These are phyloP conservation scores for Crithidia bombi DNA, from an alignment of 208 protist genomes.

Conservation along the genomic window DNA sequence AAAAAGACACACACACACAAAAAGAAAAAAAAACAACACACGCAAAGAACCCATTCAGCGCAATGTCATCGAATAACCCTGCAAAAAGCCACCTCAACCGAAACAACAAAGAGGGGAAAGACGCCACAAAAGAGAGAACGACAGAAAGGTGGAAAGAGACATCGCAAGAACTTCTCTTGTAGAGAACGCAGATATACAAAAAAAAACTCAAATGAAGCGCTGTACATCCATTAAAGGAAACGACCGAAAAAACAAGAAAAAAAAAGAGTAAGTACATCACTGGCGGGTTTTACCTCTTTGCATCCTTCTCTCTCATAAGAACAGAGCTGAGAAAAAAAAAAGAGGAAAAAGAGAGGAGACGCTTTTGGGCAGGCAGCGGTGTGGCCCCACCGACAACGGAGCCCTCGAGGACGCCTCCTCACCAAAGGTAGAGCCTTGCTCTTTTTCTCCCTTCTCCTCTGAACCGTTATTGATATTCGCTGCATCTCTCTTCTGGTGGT, in stretches of 20 bases:
- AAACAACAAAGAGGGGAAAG: not conserved
- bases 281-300: too few species aligned
- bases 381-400: too few species aligned
- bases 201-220: conserved; percentile 12
- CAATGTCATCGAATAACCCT: not conserved
- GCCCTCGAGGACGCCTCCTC: too few species aligned
- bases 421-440: too few species aligned
- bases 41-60: not conserved
- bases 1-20: not conserved
- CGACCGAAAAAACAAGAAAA: conserved; percentile 11
- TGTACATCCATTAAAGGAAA: not conserved
- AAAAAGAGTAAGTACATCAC: not conserved
- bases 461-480: too few species aligned
- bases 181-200: not conserved
- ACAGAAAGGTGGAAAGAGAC: conserved; percentile 18
- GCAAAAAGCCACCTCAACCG: not conserved
- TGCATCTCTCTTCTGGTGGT: too few species aligned
- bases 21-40: not conserved
- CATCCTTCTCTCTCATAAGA: too few species aligned
- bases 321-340: too few species aligned
- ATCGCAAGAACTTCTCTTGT: not conserved
- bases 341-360: too few species aligned
- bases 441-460: too few species aligned
- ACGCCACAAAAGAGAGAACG: not conserved
- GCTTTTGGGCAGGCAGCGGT: too few species aligned